Base-by-base conservation (phyloP, 192 early-diverging fungal species). In the Backusella parvicylindrica region DNA sequence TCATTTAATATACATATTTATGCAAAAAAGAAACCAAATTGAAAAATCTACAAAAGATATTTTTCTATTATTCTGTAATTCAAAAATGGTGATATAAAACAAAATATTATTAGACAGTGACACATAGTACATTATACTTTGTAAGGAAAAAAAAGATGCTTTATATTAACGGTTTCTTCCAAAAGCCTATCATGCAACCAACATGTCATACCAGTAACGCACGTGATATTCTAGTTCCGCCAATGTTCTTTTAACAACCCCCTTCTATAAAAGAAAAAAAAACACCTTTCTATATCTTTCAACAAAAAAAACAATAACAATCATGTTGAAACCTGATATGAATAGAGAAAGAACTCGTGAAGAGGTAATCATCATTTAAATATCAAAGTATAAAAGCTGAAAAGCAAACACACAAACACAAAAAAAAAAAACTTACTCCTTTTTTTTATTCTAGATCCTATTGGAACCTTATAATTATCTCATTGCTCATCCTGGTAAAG, bases 391-490 rank as follows among this genome's bases (percentile, higher is more conserved):
- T n/a, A n/a, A n/a, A n/a, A n/a, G n/a, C n/a, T n/a, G n/a, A n/a
- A n/a, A n/a, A n/a, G n/a, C n/a, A n/a, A n/a, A n/a, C n/a, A n/a
- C n/a, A n/a, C n/a, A n/a, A n/a, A n/a, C n/a, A n/a, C n/a, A n/a
- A n/a, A n/a, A n/a, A n/a, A 12, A 2, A 26, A 64, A 12, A 2
- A 30, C 8, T 33, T 32, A 50, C 3, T 60, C 6, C 43, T 8
- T 32, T 18, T 32, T 8, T 13, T 32, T 32, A 26, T 74, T 68
- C 18, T 85, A 95, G 91, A 89, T 95, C 33, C 87, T 99, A 1
- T 86, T 99, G 15, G 98, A 98, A 75, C 98, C 97, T 0, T 99
- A 88, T 84, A 82, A 88, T 35, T 99, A 99, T 72, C 91, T 99
- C 28, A 79, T 82, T 36, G 81, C 91, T 36, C 83, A 95, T 33